These are phyloP conservation scores for Solanum clarkiae DNA, from an alignment of 257 asterid species.

Conservation along the genomic window DNA sequence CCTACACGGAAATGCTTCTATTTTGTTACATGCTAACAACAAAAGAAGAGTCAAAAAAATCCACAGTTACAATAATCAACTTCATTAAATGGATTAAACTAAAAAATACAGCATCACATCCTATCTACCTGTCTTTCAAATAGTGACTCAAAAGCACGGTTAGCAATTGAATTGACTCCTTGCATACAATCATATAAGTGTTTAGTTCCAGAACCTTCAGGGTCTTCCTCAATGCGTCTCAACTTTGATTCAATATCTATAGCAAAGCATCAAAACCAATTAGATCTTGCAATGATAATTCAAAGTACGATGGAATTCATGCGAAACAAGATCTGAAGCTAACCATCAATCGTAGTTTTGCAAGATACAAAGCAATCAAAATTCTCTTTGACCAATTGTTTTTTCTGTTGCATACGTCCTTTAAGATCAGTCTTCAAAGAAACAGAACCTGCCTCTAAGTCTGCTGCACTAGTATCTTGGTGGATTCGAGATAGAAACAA, in stretches of 20 bases:
- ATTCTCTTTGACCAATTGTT: slow-evolving; percentile 95
- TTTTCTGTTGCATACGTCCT: slow-evolving; percentile 95
- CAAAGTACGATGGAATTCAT: background rate
- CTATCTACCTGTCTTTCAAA: slow-evolving; percentile 94
- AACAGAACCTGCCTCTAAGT: slow-evolving; percentile 79
- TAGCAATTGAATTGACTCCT: slow-evolving; percentile 75
- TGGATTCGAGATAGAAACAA: slow-evolving; percentile 84
- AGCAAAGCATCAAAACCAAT: background rate
- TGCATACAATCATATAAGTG: slow-evolving; percentile 71
- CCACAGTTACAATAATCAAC: slow-evolving; percentile 4
- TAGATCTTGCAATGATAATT: background rate
- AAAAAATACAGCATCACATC: slow-evolving; percentile 8
- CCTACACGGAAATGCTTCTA: slow-evolving; percentile 29
- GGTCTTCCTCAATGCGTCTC: slow-evolving; percentile 95
- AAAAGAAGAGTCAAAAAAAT: background rate
- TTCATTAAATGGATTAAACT: background rate
- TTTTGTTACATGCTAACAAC: background rate
- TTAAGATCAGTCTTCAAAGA: slow-evolving; percentile 73
- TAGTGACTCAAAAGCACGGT: slow-evolving; percentile 89
- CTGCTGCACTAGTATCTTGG: slow-evolving; percentile 78
- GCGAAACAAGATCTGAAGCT: slow-evolving; percentile 14
- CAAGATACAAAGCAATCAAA: slow-evolving; percentile 98
- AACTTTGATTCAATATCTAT: slow-evolving; percentile 90
- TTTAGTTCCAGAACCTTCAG: slow-evolving; percentile 92
- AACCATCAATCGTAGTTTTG: slow-evolving; percentile 97